Evolutionary conservation across 148 eudicot genomes (phyloP).

Genomic region (Rhododendron vialii): DNA sequence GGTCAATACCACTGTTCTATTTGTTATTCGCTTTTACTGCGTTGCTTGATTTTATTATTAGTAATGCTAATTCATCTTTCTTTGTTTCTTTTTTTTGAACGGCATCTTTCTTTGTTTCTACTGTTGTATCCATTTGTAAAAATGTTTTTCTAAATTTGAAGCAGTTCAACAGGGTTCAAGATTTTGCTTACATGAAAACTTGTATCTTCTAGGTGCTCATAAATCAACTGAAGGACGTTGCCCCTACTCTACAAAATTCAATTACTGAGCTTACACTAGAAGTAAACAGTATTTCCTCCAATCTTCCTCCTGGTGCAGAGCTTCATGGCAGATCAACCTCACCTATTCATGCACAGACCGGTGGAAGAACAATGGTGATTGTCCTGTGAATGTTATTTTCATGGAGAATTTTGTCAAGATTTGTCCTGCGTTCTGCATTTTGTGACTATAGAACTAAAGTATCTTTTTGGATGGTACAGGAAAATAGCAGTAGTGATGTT

Average conservation of each 20-base stretch:
- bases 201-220: slow-evolving; percentile 56
- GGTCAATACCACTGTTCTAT: not conserved
- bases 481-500: slow-evolving; percentile 56
- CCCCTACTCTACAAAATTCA: slow-evolving; percentile 80
- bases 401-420: not conserved
- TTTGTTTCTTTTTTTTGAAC: not conserved
- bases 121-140: not conserved
- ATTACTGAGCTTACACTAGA: slow-evolving; percentile 77
- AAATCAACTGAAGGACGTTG: slow-evolving; percentile 87
- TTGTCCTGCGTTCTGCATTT: not conserved
- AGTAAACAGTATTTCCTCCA: slow-evolving; percentile 60
- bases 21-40: not conserved
- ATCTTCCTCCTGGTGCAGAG: slow-evolving; percentile 47
- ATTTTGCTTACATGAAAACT: not conserved
- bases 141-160: not conserved
- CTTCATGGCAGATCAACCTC: slow-evolving; percentile 47
- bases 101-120: not conserved
- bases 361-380: slow-evolving; percentile 60
- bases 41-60: not conserved
- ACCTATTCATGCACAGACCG: slow-evolving; percentile 68
- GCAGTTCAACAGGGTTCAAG: not conserved
- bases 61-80: not conserved
- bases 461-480: slow-evolving; percentile 40
- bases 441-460: not conserved
- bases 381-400: not conserved